A percentile compares a stretch with the other conserved stretches of the same genome.
Conservation (phyloP, 2,329 filamentous ascomycete genomes). For the Epichloe hybrida region DNA sequence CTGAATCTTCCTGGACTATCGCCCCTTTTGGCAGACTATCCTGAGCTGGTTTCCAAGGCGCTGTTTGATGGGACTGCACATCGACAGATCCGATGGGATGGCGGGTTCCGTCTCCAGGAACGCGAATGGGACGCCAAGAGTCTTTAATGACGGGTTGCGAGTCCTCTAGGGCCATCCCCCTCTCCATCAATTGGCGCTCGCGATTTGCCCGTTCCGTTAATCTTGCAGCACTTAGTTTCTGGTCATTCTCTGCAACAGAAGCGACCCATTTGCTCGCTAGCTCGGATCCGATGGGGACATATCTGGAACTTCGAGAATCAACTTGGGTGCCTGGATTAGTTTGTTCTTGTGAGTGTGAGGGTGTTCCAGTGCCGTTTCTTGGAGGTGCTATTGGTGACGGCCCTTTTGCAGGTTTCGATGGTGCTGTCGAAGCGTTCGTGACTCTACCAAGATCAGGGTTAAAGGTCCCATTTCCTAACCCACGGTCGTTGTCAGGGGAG, state of each 20-base stretch:
- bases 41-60: conserved; percentile 18
- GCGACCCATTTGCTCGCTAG: conserved; percentile 29
- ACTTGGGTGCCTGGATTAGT: conserved; percentile 12
- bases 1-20: conserved; percentile 12
- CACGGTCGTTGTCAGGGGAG: conserved; percentile 55
- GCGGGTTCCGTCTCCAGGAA: conserved; percentile 23
- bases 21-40: conserved; percentile 12
- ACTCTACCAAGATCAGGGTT: conserved; percentile 43
- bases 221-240: conserved; percentile 26
- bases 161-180: conserved; percentile 29
- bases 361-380: conserved; percentile 4
- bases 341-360: conserved; percentile 12
- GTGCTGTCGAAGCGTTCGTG: conserved; percentile 23
- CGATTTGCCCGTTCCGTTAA: conserved; percentile 26
- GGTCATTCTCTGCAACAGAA: conserved; percentile 33
- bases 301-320: conserved; percentile 19
- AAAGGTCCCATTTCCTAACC: conserved; percentile 68
- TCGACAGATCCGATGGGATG: conserved; percentile 14
- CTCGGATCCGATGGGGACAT: conserved; percentile 16
- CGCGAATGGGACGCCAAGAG: conserved; percentile 35
- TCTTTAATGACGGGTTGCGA: conserved; percentile 37
- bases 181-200: conserved; percentile 30
- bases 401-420: conserved; percentile 21
- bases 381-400: conserved; percentile 34
- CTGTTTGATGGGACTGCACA: conserved; percentile 15